Evolutionary conservation across 2,329 filamentous ascomycete species (phyloP).

Genomic region (Dactylellina haptotyla): DNA sequence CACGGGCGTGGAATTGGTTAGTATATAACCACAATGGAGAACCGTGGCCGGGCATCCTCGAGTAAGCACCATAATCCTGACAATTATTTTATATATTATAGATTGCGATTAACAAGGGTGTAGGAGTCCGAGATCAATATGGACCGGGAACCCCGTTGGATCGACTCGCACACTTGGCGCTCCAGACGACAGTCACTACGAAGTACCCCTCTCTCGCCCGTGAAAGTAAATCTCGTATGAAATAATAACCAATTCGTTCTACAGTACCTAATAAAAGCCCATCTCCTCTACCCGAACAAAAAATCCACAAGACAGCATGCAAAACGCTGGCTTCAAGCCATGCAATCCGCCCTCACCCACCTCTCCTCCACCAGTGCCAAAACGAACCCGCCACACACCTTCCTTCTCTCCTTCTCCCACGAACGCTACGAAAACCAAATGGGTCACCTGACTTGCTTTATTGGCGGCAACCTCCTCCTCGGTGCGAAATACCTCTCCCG

Average conservation of each 20-base stretch:
- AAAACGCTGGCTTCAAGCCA: conserved; percentile 79
- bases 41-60: conserved; percentile 62
- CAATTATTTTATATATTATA: neutral
- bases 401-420: conserved; percentile 43
- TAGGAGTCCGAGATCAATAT: conserved; percentile 62
- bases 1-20: conserved; percentile 63
- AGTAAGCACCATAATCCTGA: conserved; percentile 56
- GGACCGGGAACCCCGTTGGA: conserved; percentile 62
- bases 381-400: conserved; percentile 22
- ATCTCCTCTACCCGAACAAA: conserved; percentile 74
- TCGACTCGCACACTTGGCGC: conserved; percentile 63
- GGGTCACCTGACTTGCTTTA: conserved; percentile 76
- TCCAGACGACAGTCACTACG: conserved; percentile 61
- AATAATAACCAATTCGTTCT: neutral
- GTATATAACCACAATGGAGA: conserved; percentile 60
- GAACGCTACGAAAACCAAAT: conserved; percentile 43
- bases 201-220: conserved; percentile 45
- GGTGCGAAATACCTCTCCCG: conserved; percentile 74
- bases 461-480: conserved; percentile 85
- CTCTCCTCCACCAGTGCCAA: conserved; percentile 63
- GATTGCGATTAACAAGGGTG: neutral
- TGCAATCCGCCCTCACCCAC: conserved; percentile 77
- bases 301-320: conserved; percentile 72
- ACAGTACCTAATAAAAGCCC: conserved; percentile 88
- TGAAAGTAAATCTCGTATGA: neutral